A percentile compares a stretch with the other conserved stretches of the same genome.
Evolutionary conservation across 1,139 yeast genomes (phyloP).

Genomic region (Sugiyamaella sp.): DNA sequence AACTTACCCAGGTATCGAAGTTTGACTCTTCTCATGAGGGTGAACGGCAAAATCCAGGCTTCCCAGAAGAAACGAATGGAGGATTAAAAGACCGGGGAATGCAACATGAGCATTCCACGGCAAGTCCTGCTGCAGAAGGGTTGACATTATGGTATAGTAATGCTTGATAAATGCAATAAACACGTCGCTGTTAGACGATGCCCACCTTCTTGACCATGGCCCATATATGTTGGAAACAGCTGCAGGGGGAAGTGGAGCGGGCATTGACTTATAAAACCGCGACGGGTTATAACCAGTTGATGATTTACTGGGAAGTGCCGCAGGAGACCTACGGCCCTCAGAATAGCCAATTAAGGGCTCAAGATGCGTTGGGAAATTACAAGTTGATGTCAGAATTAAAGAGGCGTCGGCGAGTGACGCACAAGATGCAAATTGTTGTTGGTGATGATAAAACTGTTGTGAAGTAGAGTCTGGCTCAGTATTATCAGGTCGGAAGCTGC

Average conservation of each 20-base stretch:
- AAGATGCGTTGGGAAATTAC: constrained; percentile 36
- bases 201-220: constrained; percentile 70
- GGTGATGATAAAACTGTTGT: constrained; percentile 15
- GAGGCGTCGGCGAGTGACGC: constrained; percentile 13
- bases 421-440: constrained; percentile 12
- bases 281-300: constrained; percentile 4
- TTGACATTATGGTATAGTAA: constrained; percentile 47
- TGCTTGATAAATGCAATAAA: constrained; percentile 78
- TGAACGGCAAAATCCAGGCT: constrained; percentile 40
- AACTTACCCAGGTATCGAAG: constrained; percentile 12
- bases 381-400: constrained; percentile 14
- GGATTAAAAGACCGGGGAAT: constrained; percentile 43
- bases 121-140: constrained; percentile 33
- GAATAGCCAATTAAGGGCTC: constrained; percentile 32
- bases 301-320: constrained; percentile 7
- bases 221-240: constrained; percentile 55
- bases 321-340: constrained; percentile 14
- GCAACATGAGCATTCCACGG: constrained; percentile 38
- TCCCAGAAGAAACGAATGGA: constrained; percentile 42
- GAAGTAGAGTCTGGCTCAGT: neutral
- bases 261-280: constrained; percentile 7
- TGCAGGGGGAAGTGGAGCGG: constrained; percentile 16
- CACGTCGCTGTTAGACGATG: constrained; percentile 54
- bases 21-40: constrained; percentile 23
- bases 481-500: constrained; percentile 25